Evolutionary conservation across 1,284 basidiomycete species (phyloP), one percentile per base, ranked within the genome.

Genomic region (Puccinia novopanici): DNA sequence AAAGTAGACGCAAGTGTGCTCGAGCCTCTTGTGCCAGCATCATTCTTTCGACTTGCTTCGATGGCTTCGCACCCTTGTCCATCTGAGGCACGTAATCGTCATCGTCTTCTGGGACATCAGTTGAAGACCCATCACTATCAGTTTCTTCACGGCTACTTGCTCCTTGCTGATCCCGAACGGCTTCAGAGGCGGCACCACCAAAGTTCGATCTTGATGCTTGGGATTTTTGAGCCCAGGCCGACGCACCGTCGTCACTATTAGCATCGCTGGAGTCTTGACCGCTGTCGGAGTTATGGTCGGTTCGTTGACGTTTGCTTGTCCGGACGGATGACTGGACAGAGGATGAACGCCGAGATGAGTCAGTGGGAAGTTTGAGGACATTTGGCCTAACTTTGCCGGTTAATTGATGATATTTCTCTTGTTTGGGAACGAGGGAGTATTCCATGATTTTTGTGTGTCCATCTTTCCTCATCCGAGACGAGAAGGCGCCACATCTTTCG

Each of bases 401-500:
- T n/a, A 87, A 86, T 8, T 86, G 85, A 85, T 92, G 90, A 74
- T 89, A 88, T 52, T 87, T 88, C 86, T 92, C 93, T 85, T 95
- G 92, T 86, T 95, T 96, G 8, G 86, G 80, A 0, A 92, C 89
- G 42, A 98, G 89, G 84, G 95, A 94, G 84, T 93, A 93, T 87
- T 98, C 95, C 85, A 98, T 92, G 82, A 99, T 90, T 87, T 98
- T 98, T 81, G 93, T 93, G 85, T 93, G 89, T 0, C 93, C 94
- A 85, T 99, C 97, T 86, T 95, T 98, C 81, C 95, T 91, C 86
- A 94, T 71, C 34, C 80, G 71, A 45, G 57, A 57, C 27, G 54
- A 61, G 30, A 40, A 79, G 57, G 75, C 80, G 59, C 57, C 34
- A 45, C 80, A 78, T 57, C 80, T 24, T 61, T 81, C 57, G n/a